Evolutionary conservation across 306 rosid species (phyloP).

Genomic region (Gynostemma pentaphyllum): DNA sequence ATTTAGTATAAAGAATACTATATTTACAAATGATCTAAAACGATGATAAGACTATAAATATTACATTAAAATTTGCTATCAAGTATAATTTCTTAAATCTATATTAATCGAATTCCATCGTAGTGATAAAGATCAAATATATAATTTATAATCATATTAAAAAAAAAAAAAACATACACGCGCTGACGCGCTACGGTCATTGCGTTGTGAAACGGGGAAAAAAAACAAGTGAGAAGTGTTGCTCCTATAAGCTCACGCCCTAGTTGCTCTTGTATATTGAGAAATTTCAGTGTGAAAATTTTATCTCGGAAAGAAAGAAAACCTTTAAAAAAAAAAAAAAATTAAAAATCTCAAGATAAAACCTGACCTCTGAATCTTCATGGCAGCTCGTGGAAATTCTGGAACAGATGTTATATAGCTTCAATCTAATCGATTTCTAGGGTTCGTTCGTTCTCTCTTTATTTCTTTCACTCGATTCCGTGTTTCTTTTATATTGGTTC

Average conservation of each 20-base stretch:
- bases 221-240: constrained; percentile 15
- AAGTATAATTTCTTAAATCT: too few species aligned
- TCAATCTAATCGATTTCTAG: constrained; percentile 32
- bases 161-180: not conserved
- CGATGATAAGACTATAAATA: too few species aligned
- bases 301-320: constrained; percentile 14
- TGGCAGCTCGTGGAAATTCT: not conserved
- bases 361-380: constrained; percentile 15
- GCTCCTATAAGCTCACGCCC: constrained; percentile 34
- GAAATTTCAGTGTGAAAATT: constrained; percentile 1
- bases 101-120: too few species aligned
- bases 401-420: not conserved
- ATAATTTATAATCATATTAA: not conserved
- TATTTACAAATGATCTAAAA: too few species aligned
- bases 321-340: not conserved
- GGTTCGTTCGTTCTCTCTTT: constrained; percentile 38
- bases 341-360: not conserved
- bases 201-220: constrained; percentile 14
- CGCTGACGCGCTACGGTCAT: not conserved
- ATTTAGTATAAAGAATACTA: too few species aligned
- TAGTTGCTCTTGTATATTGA: constrained; percentile 17
- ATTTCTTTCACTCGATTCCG: not conserved
- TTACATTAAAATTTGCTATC: too few species aligned
- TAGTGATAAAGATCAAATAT: too few species aligned
- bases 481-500: not conserved